Base-by-base conservation (phyloP, 306 rosid genomes). In the Cucurbita ficifolia region DNA sequence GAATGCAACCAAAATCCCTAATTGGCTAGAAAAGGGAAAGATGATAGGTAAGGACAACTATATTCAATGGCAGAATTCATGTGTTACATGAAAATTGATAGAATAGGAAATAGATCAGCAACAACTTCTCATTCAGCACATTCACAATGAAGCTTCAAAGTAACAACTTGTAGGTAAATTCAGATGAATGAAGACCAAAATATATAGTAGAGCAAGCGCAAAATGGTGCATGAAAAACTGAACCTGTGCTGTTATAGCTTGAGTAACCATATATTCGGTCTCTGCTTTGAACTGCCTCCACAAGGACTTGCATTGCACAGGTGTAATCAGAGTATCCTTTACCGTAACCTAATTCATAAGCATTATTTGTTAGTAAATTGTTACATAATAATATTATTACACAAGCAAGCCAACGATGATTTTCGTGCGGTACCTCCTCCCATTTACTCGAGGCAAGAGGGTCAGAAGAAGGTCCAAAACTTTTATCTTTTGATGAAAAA, bases 221-320 rank as follows among this genome's bases (percentile, higher is more conserved):
- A 24, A 68, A 24, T 22, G 24, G 5, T 39, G 33, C n/a, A 64
- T 17, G 10, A 14, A 59, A 74, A 43, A 74, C 1, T 29, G 19
- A 77, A 86, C 98, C 90, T 90, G 98, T 65, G 96, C 97, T 0
- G 96, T 74, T 83, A 93, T 83, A 72, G 98, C 98, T 77, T 90
- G 98, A 22, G 96, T 72, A 75, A 93, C 82, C 48, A 81, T 73
- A 78, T 88, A 90, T 83, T 88, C 96, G 0, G 96, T 93, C 80
- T 88, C 98, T 40, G 86, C 70, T 76, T 78, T 91, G 83, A 93
- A 88, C 74, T 86, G 97, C 80, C 96, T 86, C 98, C 98, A 93
- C 86, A 93, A 77, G 70, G 90, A 84, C 76, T 89, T 93, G 87
- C 98, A 90, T 56, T 85, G 97, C 61, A 86, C 90, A 21, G 98